Evolutionary conservation across 2,329 filamentous ascomycete genomes (phyloP).

Genomic region (Trichoderma sp.): DNA sequence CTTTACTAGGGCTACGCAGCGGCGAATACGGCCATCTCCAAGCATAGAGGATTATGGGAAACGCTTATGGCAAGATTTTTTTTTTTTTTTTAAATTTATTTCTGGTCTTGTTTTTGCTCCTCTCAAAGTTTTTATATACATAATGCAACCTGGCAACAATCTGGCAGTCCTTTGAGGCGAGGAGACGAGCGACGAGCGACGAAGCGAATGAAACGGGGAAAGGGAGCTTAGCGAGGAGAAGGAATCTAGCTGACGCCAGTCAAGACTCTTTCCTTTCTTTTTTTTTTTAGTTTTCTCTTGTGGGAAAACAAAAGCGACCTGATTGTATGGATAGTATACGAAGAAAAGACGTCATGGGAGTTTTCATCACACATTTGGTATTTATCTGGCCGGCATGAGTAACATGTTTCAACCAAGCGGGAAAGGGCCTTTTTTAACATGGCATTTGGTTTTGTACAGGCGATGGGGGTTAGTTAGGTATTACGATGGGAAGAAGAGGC

Average conservation of each 20-base stretch:
- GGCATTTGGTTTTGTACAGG: constrained; percentile 2
- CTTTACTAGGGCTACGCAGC: constrained; percentile 82
- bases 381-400: constrained; percentile 3
- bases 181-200: constrained; percentile 9
- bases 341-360: constrained; percentile 20
- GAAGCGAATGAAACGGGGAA: not conserved
- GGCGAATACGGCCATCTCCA: constrained; percentile 73
- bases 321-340: constrained; percentile 16
- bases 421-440: not conserved
- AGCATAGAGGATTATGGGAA: constrained; percentile 37
- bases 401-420: constrained; percentile 2
- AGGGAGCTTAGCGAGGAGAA: not conserved
- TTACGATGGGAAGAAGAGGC: not conserved
- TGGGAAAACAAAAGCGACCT: not conserved
- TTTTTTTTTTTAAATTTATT: not conserved
- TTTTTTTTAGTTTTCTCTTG: not conserved
- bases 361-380: not conserved
- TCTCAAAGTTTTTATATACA: not conserved
- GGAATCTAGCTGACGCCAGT: not conserved
- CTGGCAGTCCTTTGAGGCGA: not conserved
- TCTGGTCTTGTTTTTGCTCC: not conserved
- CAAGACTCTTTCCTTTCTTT: not conserved
- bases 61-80: constrained; percentile 21
- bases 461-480: constrained; percentile 9
- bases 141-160: constrained; percentile 14